phyloP scores from a whole-genome alignment of 768 basidiomycete genomes.

The Termitomyces sp. region DNA sequence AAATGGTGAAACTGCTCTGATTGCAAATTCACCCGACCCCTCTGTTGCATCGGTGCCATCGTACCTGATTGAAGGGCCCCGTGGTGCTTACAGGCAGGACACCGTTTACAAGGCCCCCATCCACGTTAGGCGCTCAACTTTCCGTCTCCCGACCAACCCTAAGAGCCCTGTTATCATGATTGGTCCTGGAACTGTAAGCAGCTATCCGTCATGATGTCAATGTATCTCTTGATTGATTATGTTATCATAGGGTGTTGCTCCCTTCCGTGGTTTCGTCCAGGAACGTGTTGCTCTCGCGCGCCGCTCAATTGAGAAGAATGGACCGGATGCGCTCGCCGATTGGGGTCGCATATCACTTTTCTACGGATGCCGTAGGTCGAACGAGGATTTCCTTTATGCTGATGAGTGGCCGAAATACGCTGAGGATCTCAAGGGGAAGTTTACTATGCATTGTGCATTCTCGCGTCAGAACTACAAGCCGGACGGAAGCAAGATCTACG shows the following conservation, averaged over 20 bases:
- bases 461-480: slow-evolving; percentile 89
- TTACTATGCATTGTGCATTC: slow-evolving; percentile 85
- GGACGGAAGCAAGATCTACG: slow-evolving; percentile 95
- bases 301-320: slow-evolving; percentile 93
- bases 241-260: slow-evolving; percentile 82
- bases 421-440: slow-evolving; percentile 87
- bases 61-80: slow-evolving; percentile 89
- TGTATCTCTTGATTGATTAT: slow-evolving; percentile 10
- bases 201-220: slow-evolving; percentile 14
- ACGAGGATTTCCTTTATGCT: slow-evolving; percentile 89
- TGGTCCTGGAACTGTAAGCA: slow-evolving; percentile 91
- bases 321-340: slow-evolving; percentile 86
- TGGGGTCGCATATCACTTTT: slow-evolving; percentile 96
- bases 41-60: slow-evolving; percentile 48
- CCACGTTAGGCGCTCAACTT: slow-evolving; percentile 94
- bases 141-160: slow-evolving; percentile 95
- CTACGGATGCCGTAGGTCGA: slow-evolving; percentile 90
- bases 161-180: slow-evolving; percentile 99
- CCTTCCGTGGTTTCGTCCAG: slow-evolving; percentile 98
- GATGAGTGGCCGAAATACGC: slow-evolving; percentile 93
- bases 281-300: slow-evolving; percentile 96
- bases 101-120: slow-evolving; percentile 81
- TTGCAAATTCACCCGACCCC: slow-evolving; percentile 30
- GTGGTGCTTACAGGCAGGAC: slow-evolving; percentile 75
- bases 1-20: slow-evolving; percentile 50